phyloP scores from a whole-genome alignment of 139 green algal species.

The Closterium sp. region DNA sequence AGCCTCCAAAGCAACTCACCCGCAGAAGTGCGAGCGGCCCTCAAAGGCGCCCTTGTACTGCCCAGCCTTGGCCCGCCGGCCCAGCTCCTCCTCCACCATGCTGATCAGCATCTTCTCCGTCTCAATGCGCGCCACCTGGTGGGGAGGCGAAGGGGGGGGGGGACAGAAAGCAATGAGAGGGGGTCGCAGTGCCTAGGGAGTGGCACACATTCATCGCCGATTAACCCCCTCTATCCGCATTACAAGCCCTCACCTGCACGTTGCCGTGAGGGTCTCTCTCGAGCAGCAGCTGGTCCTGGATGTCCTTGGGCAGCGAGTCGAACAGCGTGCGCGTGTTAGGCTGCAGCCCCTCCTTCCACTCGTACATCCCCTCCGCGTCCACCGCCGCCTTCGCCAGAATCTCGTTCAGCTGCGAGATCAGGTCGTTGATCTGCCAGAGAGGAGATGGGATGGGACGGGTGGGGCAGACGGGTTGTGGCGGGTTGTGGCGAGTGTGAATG shows the following conservation, averaged over 20 bases:
- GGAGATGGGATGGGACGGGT: background rate
- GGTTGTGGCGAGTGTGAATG: no score
- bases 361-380: conserved; percentile 13
- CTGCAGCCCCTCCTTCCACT: conserved; percentile 21
- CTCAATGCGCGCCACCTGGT: conserved; percentile 52
- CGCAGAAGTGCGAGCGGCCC: conserved; percentile 38
- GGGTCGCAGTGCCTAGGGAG: no score
- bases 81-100: conserved; percentile 44
- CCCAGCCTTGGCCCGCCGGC: conserved; percentile 3
- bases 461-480: no score
- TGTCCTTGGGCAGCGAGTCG: conserved; percentile 49
- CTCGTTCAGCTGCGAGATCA: conserved; percentile 52
- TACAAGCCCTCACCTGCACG: conserved; percentile 35
- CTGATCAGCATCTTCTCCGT: conserved; percentile 64
- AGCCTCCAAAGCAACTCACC: conserved; percentile 43
- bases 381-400: conserved; percentile 13
- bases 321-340: conserved; percentile 38
- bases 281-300: conserved; percentile 59
- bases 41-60: conserved; percentile 36
- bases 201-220: no score
- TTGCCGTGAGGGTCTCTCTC: conserved; percentile 76
- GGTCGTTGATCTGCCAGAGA: conserved; percentile 29
- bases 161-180: background rate
- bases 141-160: background rate
- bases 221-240: no score